Conservation (phyloP, 768 basidiomycete genomes). For the Pleurotus tuoliensis region DNA sequence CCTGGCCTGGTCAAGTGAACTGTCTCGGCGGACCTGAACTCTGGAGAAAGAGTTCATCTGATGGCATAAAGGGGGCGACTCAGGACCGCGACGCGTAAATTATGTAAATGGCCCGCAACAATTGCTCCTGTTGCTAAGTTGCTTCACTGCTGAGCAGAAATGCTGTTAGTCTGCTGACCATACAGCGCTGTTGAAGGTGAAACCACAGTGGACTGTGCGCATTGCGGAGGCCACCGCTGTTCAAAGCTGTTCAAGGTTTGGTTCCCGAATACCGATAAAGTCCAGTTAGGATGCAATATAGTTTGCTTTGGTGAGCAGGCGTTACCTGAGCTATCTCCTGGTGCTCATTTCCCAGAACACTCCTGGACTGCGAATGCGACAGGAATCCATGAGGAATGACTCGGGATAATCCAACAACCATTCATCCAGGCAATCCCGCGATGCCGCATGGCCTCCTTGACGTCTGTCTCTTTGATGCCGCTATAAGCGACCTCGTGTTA, state of each 20-base stretch:
- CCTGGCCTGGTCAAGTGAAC: no score
- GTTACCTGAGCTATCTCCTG: background rate
- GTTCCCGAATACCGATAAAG: background rate
- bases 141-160: no score
- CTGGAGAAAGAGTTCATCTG: no score
- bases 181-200: no score
- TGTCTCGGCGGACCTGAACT: no score
- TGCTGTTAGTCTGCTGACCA: no score
- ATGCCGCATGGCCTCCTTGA: constrained; percentile 2
- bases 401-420: constrained; percentile 2
- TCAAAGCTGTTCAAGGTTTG: no score
- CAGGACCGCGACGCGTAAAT: background rate
- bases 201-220: no score
- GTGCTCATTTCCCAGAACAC: background rate
- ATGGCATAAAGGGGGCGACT: background rate
- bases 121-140: no score
- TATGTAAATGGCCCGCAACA: background rate
- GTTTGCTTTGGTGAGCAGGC: no score
- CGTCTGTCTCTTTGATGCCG: background rate
- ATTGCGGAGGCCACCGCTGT: no score
- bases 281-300: background rate
- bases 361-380: background rate
- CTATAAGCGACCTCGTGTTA: constrained; percentile 7
- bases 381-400: background rate
- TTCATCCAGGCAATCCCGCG: background rate